A percentile compares a stretch with the other conserved stretches of the same genome.
Evolutionary conservation across 2,329 filamentous ascomycete species (phyloP).

Genomic region (Hymenoscyphus fructigenus): DNA sequence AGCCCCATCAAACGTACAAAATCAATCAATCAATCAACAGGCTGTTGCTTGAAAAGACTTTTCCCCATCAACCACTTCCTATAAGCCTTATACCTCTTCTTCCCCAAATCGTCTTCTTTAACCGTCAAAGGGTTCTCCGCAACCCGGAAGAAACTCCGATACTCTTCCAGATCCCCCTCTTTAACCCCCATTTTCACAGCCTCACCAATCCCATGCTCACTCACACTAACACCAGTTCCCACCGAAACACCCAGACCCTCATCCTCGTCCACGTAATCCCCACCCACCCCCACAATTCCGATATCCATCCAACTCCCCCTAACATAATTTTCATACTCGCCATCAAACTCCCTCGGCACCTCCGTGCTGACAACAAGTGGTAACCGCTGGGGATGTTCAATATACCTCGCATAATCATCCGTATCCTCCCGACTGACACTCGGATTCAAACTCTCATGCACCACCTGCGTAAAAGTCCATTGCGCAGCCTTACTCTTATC

Average conservation of each 20-base stretch:
- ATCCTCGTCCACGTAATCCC: constrained; percentile 1
- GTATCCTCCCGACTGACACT: constrained; percentile 74
- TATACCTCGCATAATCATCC: constrained; percentile 84
- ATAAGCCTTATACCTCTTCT: constrained; percentile 97
- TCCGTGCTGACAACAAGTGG: constrained; percentile 76
- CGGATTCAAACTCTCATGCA: constrained; percentile 82
- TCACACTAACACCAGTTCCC: constrained; percentile 5
- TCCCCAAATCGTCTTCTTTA: constrained; percentile 78
- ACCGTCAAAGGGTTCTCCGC: constrained; percentile 85
- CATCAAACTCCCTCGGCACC: constrained; percentile 57
- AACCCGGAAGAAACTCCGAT: constrained; percentile 73
- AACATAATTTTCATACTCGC: constrained; percentile 80
- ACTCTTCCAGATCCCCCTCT: constrained; percentile 63
- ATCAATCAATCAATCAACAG: constrained; percentile 46
- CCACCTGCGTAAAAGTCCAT: constrained; percentile 84
- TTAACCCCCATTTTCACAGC: constrained; percentile 25
- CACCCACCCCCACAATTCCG: constrained; percentile 27
- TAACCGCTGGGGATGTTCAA: constrained; percentile 84
- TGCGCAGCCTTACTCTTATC: constrained; percentile 83
- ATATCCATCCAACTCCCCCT: constrained; percentile 63
- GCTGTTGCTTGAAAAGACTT: constrained; percentile 91
- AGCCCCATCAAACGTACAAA: not conserved
- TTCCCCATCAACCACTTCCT: constrained; percentile 92
- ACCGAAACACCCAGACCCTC: constrained; percentile 5
- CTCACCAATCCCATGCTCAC: not conserved